These are phyloP conservation scores for Bocquillonia castaneifolia DNA, from an alignment of 441 rosid species.

Conservation along the genomic window DNA sequence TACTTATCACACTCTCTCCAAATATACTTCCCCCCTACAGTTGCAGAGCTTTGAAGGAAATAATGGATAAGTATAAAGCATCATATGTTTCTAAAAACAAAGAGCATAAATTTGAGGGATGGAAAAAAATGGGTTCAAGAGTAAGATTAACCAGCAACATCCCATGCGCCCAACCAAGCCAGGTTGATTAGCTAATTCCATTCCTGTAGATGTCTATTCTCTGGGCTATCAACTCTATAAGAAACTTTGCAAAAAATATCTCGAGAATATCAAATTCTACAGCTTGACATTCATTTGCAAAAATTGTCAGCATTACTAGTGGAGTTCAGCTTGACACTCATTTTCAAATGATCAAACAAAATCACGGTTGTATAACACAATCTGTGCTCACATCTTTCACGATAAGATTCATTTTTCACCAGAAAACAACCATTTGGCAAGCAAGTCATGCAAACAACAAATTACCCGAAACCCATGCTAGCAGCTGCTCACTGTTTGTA, in stretches of 20 bases:
- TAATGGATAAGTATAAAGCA: neutral
- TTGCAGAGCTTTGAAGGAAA: no score
- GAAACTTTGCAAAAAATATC: no score
- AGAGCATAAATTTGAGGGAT: neutral
- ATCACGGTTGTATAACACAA: neutral
- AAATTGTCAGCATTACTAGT: neutral
- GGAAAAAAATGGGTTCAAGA: neutral
- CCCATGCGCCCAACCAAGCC: neutral
- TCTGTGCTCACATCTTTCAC: neutral
- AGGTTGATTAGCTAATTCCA: neutral
- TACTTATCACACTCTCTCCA: neutral
- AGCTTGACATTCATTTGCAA: no score
- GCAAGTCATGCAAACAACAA: slow-evolving; percentile 4
- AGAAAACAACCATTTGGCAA: neutral
- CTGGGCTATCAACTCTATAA: no score
- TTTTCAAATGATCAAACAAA: neutral
- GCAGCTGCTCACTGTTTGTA: neutral
- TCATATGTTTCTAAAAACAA: neutral
- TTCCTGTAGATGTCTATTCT: no score
- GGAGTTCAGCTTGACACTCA: neutral
- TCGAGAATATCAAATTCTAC: no score
- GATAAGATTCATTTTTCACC: neutral
- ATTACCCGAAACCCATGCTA: slow-evolving; percentile 6
- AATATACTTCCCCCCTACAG: neutral
- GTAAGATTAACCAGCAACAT: neutral